phyloP scores from a whole-genome alignment of 2,329 filamentous ascomycete species.

The Monilinia fructicola region DNA sequence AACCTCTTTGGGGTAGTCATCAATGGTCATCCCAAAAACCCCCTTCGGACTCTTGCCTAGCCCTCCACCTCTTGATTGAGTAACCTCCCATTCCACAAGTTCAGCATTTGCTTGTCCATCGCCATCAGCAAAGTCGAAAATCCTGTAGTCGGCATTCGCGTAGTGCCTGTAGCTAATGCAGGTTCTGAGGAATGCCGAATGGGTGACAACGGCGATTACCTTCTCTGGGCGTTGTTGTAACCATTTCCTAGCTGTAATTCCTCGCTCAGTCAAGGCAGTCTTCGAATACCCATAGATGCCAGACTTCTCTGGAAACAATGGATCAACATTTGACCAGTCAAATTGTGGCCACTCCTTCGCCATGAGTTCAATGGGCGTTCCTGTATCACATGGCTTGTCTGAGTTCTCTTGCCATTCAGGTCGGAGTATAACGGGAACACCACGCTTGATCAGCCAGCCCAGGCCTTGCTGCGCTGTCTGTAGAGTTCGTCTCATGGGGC shows the following conservation, averaged over 20 bases:
- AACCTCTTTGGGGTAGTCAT: slow-evolving; percentile 5
- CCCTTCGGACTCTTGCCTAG: slow-evolving; percentile 38
- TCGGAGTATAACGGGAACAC: slow-evolving; percentile 36
- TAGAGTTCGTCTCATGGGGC: slow-evolving; percentile 39
- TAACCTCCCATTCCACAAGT: slow-evolving; percentile 38
- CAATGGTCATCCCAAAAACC: slow-evolving; percentile 24
- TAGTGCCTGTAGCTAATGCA: slow-evolving; percentile 35
- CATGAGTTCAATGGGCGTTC: slow-evolving; percentile 35
- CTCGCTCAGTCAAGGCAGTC: slow-evolving; percentile 33
- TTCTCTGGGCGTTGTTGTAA: slow-evolving; percentile 38
- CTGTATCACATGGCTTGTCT: slow-evolving; percentile 39
- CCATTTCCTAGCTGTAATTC: slow-evolving; percentile 35
- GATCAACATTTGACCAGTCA: slow-evolving; percentile 40
- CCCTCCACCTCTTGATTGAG: slow-evolving; percentile 38
- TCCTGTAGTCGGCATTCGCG: slow-evolving; percentile 40
- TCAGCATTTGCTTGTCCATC: slow-evolving; percentile 31
- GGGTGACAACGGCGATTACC: slow-evolving; percentile 40
- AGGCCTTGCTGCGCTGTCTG: slow-evolving; percentile 38
- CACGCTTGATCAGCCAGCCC: slow-evolving; percentile 38
- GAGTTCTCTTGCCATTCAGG: slow-evolving; percentile 41
- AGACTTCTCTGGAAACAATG: slow-evolving; percentile 36
- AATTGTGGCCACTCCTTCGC: slow-evolving; percentile 40
- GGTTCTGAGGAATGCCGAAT: slow-evolving; percentile 38
- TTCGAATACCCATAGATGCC: slow-evolving; percentile 38
- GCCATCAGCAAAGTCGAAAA: slow-evolving; percentile 39